Evolutionary conservation across 768 basidiomycete genomes (phyloP).

Genomic region (Suillus decipiens): DNA sequence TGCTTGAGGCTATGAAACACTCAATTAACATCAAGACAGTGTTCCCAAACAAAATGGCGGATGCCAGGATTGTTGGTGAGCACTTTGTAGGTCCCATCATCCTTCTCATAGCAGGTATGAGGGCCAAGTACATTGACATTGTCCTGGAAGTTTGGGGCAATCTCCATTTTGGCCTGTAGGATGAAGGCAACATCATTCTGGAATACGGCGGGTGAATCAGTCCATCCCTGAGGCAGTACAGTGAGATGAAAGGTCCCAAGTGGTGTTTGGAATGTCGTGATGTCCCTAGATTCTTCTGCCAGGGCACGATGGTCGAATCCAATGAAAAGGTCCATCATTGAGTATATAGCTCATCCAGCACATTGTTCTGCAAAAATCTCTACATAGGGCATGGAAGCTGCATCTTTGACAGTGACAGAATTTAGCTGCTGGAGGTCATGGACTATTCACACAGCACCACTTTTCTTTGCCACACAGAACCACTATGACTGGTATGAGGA

Average conservation of each 20-base stretch:
- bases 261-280: conserved; percentile 40
- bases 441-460: conserved; percentile 18
- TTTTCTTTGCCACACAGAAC: conserved; percentile 39
- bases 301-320: neutral
- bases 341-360: conserved; percentile 8
- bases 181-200: too few relatives aligned
- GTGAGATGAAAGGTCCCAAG: conserved; percentile 34
- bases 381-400: conserved; percentile 10
- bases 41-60: too few relatives aligned
- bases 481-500: too few relatives aligned
- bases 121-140: too few relatives aligned
- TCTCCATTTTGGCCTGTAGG: too few relatives aligned
- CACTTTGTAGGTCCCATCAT: too few relatives aligned
- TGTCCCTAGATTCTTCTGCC: conserved; percentile 26
- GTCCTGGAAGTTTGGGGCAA: too few relatives aligned
- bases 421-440: conserved; percentile 27
- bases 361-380: conserved; percentile 20
- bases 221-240: conserved; percentile 24
- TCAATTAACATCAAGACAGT: too few relatives aligned
- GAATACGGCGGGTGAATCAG: too few relatives aligned
- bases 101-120: too few relatives aligned
- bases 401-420: conserved; percentile 1
- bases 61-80: too few relatives aligned
- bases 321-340: conserved; percentile 4
- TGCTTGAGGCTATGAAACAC: too few relatives aligned